Evolutionary conservation across 164 flowering plant species (phyloP).

Genomic region (Nelumbo lutea): DNA sequence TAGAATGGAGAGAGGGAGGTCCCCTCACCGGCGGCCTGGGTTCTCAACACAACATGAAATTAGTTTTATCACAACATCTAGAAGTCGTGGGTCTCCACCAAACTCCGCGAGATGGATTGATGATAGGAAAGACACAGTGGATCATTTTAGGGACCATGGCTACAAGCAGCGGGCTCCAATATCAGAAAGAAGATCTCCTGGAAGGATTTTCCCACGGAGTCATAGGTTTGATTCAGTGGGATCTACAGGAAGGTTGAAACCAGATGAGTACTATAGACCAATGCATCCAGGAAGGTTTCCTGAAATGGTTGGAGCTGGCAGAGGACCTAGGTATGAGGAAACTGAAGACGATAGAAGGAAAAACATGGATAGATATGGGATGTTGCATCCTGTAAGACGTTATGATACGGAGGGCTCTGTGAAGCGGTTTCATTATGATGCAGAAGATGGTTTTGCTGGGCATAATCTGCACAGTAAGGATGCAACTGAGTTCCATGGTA

Average conservation of each 20-base stretch:
- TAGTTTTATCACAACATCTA: constrained; percentile 24
- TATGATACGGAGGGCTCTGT: constrained; percentile 25
- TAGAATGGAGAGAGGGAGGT: constrained; percentile 29
- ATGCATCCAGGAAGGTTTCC: constrained; percentile 35
- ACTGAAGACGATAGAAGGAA: constrained; percentile 34
- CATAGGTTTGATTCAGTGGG: constrained; percentile 30
- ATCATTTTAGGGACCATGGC: constrained; percentile 30
- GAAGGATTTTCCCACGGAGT: constrained; percentile 21
- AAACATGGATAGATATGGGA: constrained; percentile 26
- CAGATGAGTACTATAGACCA: constrained; percentile 34
- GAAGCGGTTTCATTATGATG: constrained; percentile 29
- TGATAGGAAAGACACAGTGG: constrained; percentile 24
- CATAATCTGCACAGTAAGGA: constrained; percentile 20
- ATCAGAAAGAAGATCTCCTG: constrained; percentile 35
- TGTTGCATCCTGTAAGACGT: constrained; percentile 22
- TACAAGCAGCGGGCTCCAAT: constrained; percentile 22
- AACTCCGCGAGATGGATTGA: constrained; percentile 31
- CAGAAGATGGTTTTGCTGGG: constrained; percentile 21
- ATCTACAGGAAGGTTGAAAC: constrained; percentile 29
- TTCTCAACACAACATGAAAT: constrained; percentile 23
- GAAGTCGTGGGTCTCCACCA: constrained; percentile 31
- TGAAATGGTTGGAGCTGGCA: constrained; percentile 24
- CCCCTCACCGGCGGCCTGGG: constrained; percentile 29
- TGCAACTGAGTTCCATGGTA: constrained; percentile 23
- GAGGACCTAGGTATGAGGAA: constrained; percentile 28